phyloP scores from a whole-genome alignment of 192 early-diverging fungal genomes.

The Entrophospora sp. region DNA sequence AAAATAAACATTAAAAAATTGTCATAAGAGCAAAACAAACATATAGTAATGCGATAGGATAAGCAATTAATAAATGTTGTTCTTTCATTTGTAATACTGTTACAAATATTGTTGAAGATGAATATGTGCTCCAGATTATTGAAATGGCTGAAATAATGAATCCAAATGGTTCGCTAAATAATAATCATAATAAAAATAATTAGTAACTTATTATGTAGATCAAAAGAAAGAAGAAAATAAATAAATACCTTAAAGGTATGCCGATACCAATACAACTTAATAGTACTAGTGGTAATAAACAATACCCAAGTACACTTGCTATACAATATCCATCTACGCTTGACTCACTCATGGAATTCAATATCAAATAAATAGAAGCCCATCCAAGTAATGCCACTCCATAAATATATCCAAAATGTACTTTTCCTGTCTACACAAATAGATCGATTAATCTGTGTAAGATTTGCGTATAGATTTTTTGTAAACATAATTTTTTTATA shows the following conservation, averaged over 20 bases:
- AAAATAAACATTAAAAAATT: conserved; percentile 81
- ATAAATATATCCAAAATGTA: conserved; percentile 97
- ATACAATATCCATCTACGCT: conserved; percentile 83
- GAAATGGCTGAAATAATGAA: conserved; percentile 55
- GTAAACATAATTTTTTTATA: neutral
- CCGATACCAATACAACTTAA: conserved; percentile 69
- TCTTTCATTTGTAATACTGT: conserved; percentile 85
- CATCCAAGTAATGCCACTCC: conserved; percentile 87
- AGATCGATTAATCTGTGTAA: neutral
- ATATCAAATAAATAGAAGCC: conserved; percentile 71
- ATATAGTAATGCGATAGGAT: conserved; percentile 88
- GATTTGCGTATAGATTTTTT: too few relatives aligned
- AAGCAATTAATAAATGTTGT: conserved; percentile 89
- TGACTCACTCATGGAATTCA: conserved; percentile 89
- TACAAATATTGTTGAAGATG: conserved; percentile 90
- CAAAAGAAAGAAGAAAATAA: neutral
- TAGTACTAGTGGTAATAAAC: conserved; percentile 89
- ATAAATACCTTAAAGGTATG: conserved; percentile 55
- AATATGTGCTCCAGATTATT: conserved; percentile 92
- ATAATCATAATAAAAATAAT: neutral
- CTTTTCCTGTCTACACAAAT: conserved; percentile 66
- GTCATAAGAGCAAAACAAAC: conserved; percentile 90
- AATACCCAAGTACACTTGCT: conserved; percentile 95
- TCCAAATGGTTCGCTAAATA: conserved; percentile 45
- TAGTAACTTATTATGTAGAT: neutral